phyloP scores from a whole-genome alignment of 192 early-diverging fungal genomes.

The Backusella liffmaniae region DNA sequence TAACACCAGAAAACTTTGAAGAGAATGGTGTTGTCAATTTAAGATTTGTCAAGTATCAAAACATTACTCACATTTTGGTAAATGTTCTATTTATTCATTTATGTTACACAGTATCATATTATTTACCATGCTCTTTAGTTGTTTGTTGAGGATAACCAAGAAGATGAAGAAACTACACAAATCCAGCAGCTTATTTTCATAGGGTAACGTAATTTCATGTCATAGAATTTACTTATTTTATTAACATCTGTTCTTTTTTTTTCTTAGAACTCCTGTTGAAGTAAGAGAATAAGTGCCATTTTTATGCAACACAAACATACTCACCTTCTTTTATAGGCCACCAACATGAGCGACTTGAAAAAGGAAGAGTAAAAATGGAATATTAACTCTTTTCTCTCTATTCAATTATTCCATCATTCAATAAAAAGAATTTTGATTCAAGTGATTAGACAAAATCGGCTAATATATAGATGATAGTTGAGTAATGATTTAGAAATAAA shows the following conservation, averaged over 20 bases:
- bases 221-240: neutral
- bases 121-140: conserved; percentile 35
- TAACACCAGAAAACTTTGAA: conserved; percentile 70
- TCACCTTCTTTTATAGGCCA: neutral
- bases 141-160: conserved; percentile 87
- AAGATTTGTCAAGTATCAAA: conserved; percentile 95
- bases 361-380: conserved; percentile 12
- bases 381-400: neutral
- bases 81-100: conserved; percentile 4
- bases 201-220: conserved; percentile 44
- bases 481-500: too few relatives aligned
- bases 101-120: neutral
- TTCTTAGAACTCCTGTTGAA: conserved; percentile 36
- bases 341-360: conserved; percentile 15
- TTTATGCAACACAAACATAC: neutral
- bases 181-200: conserved; percentile 80
- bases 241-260: neutral
- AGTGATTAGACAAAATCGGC: neutral
- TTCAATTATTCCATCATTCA: neutral
- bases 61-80: conserved; percentile 74
- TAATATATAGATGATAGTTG: too few relatives aligned
- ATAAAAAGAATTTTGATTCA: neutral
- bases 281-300: conserved; percentile 6
- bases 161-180: conserved; percentile 77
- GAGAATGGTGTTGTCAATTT: conserved; percentile 67